These are phyloP conservation scores for Diaporthe batatas DNA, from an alignment of 2,329 filamentous ascomycete species.

Conservation along the genomic window DNA sequence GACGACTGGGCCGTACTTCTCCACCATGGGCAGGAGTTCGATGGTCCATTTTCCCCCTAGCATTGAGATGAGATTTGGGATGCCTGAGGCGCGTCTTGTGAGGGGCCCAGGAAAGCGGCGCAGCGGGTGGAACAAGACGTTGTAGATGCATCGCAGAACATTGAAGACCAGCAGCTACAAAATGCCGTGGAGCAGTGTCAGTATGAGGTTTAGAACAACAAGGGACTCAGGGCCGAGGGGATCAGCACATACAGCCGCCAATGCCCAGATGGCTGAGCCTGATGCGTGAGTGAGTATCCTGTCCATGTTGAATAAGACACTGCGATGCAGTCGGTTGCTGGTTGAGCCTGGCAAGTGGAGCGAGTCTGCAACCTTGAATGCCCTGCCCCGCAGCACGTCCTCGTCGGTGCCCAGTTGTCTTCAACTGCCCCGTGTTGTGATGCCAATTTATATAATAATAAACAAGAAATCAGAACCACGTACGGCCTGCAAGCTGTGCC, in stretches of 20 bases:
- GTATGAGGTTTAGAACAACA: too few relatives aligned
- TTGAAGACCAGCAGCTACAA: constrained; percentile 23
- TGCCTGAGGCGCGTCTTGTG: constrained; percentile 25
- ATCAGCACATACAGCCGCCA: constrained; percentile 24
- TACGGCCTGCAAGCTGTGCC: neutral
- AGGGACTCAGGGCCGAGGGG: neutral
- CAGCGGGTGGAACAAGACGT: constrained; percentile 42
- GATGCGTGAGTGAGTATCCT: neutral
- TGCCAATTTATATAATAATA: neutral
- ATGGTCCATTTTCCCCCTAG: constrained; percentile 30
- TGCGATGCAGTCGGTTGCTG: neutral
- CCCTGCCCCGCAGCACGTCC: neutral
- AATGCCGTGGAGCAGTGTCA: neutral
- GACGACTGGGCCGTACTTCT: constrained; percentile 44
- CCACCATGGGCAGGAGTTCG: constrained; percentile 18
- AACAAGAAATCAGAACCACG: neutral
- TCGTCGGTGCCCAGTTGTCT: neutral
- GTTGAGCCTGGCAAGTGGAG: neutral
- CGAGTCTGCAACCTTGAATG: neutral
- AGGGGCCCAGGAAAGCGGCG: constrained; percentile 38
- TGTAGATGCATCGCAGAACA: constrained; percentile 31
- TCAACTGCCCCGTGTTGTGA: neutral
- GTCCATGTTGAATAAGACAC: constrained; percentile 3
- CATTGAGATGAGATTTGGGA: constrained; percentile 22
- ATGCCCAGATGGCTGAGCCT: constrained; percentile 24